These are phyloP conservation scores for Porogramme epimiltina DNA, from an alignment of 1,284 basidiomycete genomes.

Conservation along the genomic window DNA sequence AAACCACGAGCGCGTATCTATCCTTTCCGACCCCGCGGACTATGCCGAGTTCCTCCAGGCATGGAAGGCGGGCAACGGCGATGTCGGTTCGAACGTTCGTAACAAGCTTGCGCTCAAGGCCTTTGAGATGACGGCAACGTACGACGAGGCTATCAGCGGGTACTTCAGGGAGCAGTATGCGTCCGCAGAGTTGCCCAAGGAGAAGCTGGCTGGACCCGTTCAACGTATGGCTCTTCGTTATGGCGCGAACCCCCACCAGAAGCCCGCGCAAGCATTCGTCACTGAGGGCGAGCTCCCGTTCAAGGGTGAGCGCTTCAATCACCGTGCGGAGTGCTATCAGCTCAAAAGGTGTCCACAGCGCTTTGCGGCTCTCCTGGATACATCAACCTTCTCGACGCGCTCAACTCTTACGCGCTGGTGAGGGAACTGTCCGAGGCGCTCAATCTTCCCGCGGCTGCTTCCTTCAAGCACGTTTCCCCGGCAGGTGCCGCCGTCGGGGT, in stretches of 20 bases:
- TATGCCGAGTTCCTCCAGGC: conserved; percentile 84
- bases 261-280: conserved; percentile 97
- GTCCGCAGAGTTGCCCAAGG: conserved; percentile 67
- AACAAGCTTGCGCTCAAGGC: conserved; percentile 94
- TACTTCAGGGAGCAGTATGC: conserved; percentile 98
- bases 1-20: conserved; percentile 93
- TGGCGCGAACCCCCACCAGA: conserved; percentile 98
- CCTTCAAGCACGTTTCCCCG: conserved; percentile 99
- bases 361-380: conserved; percentile 96
- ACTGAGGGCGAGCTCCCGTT: conserved; percentile 90
- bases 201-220: conserved; percentile 66
- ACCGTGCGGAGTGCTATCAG: background rate
- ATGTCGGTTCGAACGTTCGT: conserved; percentile 72
- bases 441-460: conserved; percentile 91
- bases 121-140: conserved; percentile 94
- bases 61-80: conserved; percentile 68
- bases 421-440: conserved; percentile 90
- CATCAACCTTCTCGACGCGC: conserved; percentile 98
- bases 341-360: conserved; percentile 46
- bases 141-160: conserved; percentile 94
- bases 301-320: conserved; percentile 62
- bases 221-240: conserved; percentile 91
- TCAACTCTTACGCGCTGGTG: conserved; percentile 97
- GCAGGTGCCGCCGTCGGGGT: conserved; percentile 94
- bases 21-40: conserved; percentile 94